Conservation (phyloP, 371 early-diverging fungal genomes). For the Entomophthora muscae region DNA sequence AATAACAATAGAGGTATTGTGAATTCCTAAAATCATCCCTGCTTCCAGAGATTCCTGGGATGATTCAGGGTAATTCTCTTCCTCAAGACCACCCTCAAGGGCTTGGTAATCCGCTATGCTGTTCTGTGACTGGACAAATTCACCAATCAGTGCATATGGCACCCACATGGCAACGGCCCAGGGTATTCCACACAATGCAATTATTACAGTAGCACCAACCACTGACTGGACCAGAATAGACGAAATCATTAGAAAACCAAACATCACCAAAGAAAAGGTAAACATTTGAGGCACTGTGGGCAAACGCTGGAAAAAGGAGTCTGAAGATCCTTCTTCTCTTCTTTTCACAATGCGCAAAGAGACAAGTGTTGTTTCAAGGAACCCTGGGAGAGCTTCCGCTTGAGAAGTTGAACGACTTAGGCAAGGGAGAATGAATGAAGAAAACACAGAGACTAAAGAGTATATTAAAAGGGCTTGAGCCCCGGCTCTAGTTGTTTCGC, state of each 20-base stretch:
- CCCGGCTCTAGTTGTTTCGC: conserved; percentile 60
- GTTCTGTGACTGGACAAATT: conserved; percentile 24
- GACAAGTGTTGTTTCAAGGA: not conserved
- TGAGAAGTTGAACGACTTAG: conserved; percentile 17
- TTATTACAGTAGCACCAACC: conserved; percentile 33
- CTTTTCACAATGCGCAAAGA: not conserved
- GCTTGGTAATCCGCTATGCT: not conserved
- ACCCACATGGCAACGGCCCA: conserved; percentile 88
- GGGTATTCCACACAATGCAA: conserved; percentile 57
- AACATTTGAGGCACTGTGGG: conserved; percentile 22
- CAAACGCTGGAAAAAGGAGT: not conserved
- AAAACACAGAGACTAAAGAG: conserved; percentile 49
- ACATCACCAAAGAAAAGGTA: conserved; percentile 42
- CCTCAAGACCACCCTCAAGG: not conserved
- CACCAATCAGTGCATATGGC: conserved; percentile 82
- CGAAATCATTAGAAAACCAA: conserved; percentile 42
- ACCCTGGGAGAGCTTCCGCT: not conserved
- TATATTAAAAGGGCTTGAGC: conserved; percentile 65
- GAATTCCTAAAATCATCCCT: conserved; percentile 78
- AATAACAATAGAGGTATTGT: conserved; percentile 82
- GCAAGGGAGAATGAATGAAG: conserved; percentile 55
- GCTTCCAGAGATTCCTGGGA: conserved; percentile 30
- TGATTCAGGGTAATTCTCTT: not conserved
- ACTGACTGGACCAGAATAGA: conserved; percentile 37
- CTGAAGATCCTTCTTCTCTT: not conserved